Base-by-base conservation (phyloP, 352 stramenopile genomes). In the Phytophthora chlamydospora region DNA sequence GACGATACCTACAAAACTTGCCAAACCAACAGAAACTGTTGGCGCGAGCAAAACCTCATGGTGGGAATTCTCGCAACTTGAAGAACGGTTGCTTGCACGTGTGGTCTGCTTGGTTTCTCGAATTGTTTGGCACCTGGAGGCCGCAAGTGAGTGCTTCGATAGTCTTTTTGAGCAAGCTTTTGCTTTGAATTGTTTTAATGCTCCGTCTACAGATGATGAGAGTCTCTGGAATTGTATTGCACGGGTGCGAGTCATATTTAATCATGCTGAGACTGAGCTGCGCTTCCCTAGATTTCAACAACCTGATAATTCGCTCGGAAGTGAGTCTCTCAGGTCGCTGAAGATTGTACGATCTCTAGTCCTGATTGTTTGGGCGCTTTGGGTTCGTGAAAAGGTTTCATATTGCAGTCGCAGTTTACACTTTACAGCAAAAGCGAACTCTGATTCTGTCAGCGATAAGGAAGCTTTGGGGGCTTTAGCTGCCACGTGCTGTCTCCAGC, bases 401-500 rank as follows among this genome's bases (percentile, higher is more conserved):
- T 54, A 62, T 21, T 80, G 74, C 13, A 42, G 33, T 14, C 68
- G 61, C 43, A 46, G 45, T 43, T 52, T 59, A 7, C 52, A 66
- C 38, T 42, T 67, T 21, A 31, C 27, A 31, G 45, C 41, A 6
- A 51, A 35, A 11, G 33, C 24, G 19, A 14, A 16, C 34, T n/a
- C 16, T 32, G n/a, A 16, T 17, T 29, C 2, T 45, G 41, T 31
- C 33, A 6, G 29, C 6, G 27, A 39, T 45, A 62, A 16, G 11
- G 31, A 54, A 46, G 11, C 2, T 13, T 4, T 73, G 10, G 71
- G 78, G 17, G 60, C 47, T 6, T 12, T 72, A n/a, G 61, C 68
- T 33, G 75, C 71, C 17, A 76, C 45, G 29, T 84, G 68, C 54
- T 73, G 75, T 7, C 51, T 88, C 7, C 71, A 83, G 8, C 41